Evolutionary conservation across 106 monocot genomes (phyloP).

Genomic region (Chionographis japonica): DNA sequence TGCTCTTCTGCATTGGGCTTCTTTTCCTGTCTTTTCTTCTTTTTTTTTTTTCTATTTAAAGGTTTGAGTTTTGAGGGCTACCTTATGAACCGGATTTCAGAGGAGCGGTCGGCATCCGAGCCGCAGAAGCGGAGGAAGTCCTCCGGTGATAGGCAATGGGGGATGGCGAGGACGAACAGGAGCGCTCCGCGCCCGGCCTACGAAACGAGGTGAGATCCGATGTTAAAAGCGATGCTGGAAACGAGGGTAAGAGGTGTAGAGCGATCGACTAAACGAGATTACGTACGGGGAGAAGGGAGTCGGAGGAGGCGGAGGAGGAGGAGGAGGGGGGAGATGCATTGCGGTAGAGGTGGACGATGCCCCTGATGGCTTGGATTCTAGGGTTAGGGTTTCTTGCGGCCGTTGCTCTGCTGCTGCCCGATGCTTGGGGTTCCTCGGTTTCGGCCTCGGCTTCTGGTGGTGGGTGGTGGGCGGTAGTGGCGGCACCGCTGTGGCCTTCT

Average conservation of each 20-base stretch:
- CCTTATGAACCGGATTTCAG: slow-evolving; percentile 59
- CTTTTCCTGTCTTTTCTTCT: no score
- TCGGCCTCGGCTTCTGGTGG: neutral
- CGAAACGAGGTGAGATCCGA: neutral
- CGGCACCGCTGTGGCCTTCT: neutral
- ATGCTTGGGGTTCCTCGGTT: neutral
- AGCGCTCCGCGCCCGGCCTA: slow-evolving; percentile 51
- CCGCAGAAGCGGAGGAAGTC: slow-evolving; percentile 74
- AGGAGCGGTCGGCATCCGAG: slow-evolving; percentile 31
- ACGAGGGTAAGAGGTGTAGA: neutral
- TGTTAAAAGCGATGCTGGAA: neutral
- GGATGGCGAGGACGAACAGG: slow-evolving; percentile 69
- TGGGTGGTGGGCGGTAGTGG: slow-evolving; percentile 1
- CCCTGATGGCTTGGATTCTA: slow-evolving; percentile 34
- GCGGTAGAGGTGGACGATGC: slow-evolving; percentile 66
- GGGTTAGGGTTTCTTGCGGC: slow-evolving; percentile 3
- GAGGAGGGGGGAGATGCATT: slow-evolving; percentile 12
- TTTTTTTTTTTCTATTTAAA: no score
- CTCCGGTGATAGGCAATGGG: slow-evolving; percentile 49
- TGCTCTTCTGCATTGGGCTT: neutral
- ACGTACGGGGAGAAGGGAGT: slow-evolving; percentile 46
- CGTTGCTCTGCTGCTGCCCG: slow-evolving; percentile 15
- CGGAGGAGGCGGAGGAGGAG: slow-evolving; percentile 26
- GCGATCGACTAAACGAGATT: neutral
- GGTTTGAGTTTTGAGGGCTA: neutral